These are phyloP conservation scores for Solanum arcanum DNA, from an alignment of 257 asterid genomes.

Conservation along the genomic window DNA sequence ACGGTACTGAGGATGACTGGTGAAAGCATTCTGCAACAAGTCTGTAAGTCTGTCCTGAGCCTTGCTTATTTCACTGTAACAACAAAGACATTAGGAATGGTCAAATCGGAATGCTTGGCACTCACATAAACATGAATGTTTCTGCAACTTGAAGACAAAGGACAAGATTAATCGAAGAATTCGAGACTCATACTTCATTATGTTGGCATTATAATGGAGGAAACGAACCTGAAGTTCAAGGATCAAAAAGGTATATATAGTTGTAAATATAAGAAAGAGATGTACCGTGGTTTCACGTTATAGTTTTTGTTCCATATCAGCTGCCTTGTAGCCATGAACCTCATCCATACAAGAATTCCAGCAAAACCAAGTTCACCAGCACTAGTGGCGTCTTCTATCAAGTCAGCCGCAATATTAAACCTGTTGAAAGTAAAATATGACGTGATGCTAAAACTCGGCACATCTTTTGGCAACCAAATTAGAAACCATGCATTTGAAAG, in stretches of 20 bases:
- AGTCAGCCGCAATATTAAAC: conserved; percentile 93
- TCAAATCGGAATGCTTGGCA: neutral
- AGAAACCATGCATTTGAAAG: neutral
- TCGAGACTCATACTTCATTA: neutral
- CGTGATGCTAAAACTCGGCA: conserved; percentile 1
- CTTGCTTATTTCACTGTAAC: conserved; percentile 84
- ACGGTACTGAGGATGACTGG: conserved; percentile 51
- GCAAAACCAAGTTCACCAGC: conserved; percentile 88
- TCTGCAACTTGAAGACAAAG: neutral
- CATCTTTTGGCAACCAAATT: neutral
- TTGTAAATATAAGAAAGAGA: conserved; percentile 1
- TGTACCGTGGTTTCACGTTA: conserved; percentile 97
- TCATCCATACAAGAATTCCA: conserved; percentile 97
- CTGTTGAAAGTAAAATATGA: conserved; percentile 30
- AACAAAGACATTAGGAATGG: neutral
- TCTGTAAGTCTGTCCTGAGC: conserved; percentile 98
- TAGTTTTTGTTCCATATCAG: conserved; percentile 96
- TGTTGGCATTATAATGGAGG: neutral
- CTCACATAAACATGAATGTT: neutral
- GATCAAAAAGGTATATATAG: neutral
- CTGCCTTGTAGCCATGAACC: conserved; percentile 97
- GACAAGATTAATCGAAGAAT: neutral
- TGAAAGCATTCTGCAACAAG: conserved; percentile 57
- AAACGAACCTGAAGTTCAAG: neutral
- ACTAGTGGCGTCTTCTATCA: conserved; percentile 63